phyloP scores from a whole-genome alignment of 1,139 yeast species.

The Pichia sp. region DNA sequence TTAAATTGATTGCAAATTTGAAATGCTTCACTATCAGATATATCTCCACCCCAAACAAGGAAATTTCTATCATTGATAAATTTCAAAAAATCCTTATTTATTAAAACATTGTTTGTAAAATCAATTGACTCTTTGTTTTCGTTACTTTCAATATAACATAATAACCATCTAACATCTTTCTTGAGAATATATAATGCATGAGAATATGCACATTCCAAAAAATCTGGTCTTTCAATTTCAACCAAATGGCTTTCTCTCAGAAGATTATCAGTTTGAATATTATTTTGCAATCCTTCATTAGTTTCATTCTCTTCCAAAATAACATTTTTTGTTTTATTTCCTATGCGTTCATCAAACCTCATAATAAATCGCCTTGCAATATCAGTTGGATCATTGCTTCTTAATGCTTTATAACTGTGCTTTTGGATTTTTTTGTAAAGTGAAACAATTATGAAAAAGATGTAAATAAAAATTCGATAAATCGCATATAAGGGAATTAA shows the following conservation, averaged over 20 bases:
- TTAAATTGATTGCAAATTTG: constrained; percentile 75
- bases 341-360: constrained; percentile 28
- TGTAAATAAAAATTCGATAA: constrained; percentile 18
- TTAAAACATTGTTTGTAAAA: constrained; percentile 52
- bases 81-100: constrained; percentile 46
- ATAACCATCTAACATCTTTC: constrained; percentile 58
- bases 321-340: constrained; percentile 17
- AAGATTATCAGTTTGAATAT: not conserved
- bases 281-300: not conserved
- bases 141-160: constrained; percentile 69
- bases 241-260: constrained; percentile 10
- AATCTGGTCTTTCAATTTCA: constrained; percentile 32
- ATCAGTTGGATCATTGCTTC: constrained; percentile 27
- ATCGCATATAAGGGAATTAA: constrained; percentile 21
- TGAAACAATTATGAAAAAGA: constrained; percentile 22
- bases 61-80: constrained; percentile 47
- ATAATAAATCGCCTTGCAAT: constrained; percentile 28
- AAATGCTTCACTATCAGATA: constrained; percentile 72
- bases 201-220: constrained; percentile 70
- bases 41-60: constrained; percentile 85
- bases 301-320: not conserved
- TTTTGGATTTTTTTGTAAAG: constrained; percentile 18
- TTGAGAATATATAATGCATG: constrained; percentile 68
- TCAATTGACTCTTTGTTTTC: constrained; percentile 57
- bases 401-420: constrained; percentile 18